Evolutionary conservation across 2,329 filamentous ascomycete genomes (phyloP), one percentile per base, ranked within the genome.

Genomic region (Colletotrichum karsti): DNA sequence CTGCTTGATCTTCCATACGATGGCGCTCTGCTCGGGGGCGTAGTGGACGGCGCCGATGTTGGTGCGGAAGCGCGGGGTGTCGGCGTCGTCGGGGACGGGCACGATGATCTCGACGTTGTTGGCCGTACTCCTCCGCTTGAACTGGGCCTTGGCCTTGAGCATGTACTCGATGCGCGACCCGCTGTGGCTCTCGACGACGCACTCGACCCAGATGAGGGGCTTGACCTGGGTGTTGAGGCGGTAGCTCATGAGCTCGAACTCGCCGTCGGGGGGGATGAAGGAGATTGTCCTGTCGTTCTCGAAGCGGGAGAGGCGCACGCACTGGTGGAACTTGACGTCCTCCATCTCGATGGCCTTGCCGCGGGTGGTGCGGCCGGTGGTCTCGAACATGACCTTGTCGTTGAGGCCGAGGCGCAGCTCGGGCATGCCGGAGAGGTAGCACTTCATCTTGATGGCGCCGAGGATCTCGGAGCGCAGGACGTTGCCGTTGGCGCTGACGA

Each of bases 1-100:
- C 77, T 99, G 96, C 86, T 99, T 99, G 80, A 99, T 99, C 86
- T 99, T 99, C 96, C 96, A 99, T 56, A 99, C 93, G 74, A 99
- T 99, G 67, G 95, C 95, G 71, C 93, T 97, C 77, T 97, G 95
- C 81, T 99, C 96, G 1, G 96, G 96, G 4, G 95, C 95, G 78
- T 99, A 99, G 82, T 99, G 96, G 12, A 99, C 96, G 30, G 92
- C 94, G 62, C 96, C 96, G 70, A 99, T 97, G 78, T 98, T 99
- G 37, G 96, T 99, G 59, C 96, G 90, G 88, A 99, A 99, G 48
- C 96, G 91, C 10, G 96, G 96, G 2, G 93, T 94, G 80, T 99
- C 96, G 69, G 96, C 96, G 78, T 99, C 96, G 78, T 99, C 96
- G 22, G 96, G 96, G 3, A 99, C 96, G 1, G 96, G 96, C 46